Evolutionary conservation across 2,329 filamentous ascomycete species (phyloP).

Genomic region (Talaromyces atroroseus): DNA sequence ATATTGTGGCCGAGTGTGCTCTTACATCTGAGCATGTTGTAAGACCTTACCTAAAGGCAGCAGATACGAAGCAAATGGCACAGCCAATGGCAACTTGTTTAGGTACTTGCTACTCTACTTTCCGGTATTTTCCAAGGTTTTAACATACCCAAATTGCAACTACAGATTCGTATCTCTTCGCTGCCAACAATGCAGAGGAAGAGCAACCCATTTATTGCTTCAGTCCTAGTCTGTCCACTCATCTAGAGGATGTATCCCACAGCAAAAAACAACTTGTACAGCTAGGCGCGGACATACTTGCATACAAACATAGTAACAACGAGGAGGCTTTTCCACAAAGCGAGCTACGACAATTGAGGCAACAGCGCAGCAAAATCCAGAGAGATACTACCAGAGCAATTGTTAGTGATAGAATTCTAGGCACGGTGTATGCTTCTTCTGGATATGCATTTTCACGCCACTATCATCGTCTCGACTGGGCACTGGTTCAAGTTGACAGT

Average conservation of each 20-base stretch:
- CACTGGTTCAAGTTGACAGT: slow-evolving; percentile 5
- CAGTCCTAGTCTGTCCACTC: neutral
- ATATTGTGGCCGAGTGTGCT: slow-evolving; percentile 1
- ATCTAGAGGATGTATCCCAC: neutral
- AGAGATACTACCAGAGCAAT: neutral
- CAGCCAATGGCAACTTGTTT: neutral
- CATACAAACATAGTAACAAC: neutral
- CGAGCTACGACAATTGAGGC: neutral
- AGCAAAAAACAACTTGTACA: neutral
- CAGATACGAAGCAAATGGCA: neutral
- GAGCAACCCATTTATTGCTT: neutral
- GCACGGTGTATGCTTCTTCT: slow-evolving; percentile 6
- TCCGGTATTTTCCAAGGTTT: neutral
- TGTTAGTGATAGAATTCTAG: neutral
- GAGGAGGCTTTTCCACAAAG: neutral
- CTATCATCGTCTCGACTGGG: slow-evolving; percentile 10
- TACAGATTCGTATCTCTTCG: neutral
- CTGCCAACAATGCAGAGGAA: neutral
- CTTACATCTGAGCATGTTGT: slow-evolving; percentile 6
- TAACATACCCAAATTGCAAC: too few relatives aligned
- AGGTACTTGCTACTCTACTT: neutral
- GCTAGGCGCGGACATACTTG: slow-evolving; percentile 2
- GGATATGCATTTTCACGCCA: slow-evolving; percentile 6
- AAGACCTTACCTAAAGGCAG: neutral
- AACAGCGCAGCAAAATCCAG: neutral